phyloP scores from a whole-genome alignment of 495 filamentous ascomycete genomes.

The Tuber calosporum region DNA sequence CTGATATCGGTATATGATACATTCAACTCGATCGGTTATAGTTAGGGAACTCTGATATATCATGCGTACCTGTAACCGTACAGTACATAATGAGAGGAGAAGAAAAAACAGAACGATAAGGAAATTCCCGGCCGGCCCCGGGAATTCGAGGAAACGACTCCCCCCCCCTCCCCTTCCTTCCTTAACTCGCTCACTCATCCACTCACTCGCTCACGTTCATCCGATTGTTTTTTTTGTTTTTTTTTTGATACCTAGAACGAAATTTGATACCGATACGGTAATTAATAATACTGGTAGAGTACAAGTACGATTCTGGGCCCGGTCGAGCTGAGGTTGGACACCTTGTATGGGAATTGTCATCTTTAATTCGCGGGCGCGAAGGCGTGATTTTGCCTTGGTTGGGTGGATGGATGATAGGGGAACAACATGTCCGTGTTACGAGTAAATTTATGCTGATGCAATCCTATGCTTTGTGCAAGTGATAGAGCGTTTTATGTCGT shows the following conservation, averaged over 20 bases:
- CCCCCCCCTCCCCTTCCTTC: neutral
- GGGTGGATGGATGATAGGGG: neutral
- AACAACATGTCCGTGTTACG: neutral
- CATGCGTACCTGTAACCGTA: no score
- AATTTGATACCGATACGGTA: no score
- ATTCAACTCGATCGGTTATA: no score
- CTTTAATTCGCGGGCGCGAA: neutral
- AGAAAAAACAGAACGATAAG: neutral
- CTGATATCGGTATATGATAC: neutral
- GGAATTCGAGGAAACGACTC: neutral
- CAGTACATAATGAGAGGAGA: no score
- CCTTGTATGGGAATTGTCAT: neutral
- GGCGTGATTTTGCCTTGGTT: neutral
- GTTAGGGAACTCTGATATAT: no score
- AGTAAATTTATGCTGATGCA: neutral
- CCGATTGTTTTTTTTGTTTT: neutral
- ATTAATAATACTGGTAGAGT: neutral
- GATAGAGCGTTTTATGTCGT: neutral
- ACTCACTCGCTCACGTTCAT: slow-evolving; percentile 1
- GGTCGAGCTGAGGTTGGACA: neutral
- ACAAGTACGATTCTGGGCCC: neutral
- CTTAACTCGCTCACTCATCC: slow-evolving; percentile 1
- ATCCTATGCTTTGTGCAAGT: neutral
- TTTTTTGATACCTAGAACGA: neutral
- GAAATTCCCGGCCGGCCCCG: slow-evolving; percentile 1